phyloP scores from a whole-genome alignment of 352 stramenopile species.

The Phytophthora quininea region DNA sequence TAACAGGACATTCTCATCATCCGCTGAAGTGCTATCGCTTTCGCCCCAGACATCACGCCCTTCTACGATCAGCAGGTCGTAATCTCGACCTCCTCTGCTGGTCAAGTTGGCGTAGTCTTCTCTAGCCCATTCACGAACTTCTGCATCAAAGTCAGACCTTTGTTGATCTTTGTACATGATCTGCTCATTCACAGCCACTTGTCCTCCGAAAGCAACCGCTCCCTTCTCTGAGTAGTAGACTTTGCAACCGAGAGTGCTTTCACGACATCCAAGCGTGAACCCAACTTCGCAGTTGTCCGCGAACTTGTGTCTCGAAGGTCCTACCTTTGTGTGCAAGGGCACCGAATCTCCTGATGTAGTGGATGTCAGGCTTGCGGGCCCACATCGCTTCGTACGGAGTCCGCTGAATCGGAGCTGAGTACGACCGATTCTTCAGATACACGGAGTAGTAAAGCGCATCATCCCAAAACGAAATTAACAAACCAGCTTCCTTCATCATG shows the following conservation, averaged over 20 bases:
- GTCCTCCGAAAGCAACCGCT: neutral
- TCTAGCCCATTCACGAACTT: neutral
- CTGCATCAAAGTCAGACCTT: neutral
- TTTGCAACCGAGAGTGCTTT: constrained; percentile 3
- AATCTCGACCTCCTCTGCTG: neutral
- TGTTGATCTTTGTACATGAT: constrained; percentile 4
- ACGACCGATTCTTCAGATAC: constrained; percentile 4
- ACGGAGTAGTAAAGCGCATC: constrained; percentile 1
- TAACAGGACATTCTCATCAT: neutral
- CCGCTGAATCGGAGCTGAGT: neutral
- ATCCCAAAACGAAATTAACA: constrained; percentile 9
- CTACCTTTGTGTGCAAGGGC: constrained; percentile 1
- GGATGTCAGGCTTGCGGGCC: neutral
- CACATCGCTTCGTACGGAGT: constrained; percentile 11
- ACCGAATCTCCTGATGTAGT: constrained; percentile 4
- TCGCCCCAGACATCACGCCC: neutral
- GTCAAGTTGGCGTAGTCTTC: neutral
- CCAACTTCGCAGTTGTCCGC: constrained; percentile 4
- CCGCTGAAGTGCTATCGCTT: neutral
- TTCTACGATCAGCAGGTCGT: neutral
- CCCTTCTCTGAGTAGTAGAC: neutral
- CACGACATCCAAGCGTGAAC: neutral
- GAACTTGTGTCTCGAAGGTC: constrained; percentile 2
- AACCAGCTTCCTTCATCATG: constrained; percentile 4
- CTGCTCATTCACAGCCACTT: constrained; percentile 3